phyloP scores from a whole-genome alignment of 176 grass and related monocot species.

The Puya raimondii region DNA sequence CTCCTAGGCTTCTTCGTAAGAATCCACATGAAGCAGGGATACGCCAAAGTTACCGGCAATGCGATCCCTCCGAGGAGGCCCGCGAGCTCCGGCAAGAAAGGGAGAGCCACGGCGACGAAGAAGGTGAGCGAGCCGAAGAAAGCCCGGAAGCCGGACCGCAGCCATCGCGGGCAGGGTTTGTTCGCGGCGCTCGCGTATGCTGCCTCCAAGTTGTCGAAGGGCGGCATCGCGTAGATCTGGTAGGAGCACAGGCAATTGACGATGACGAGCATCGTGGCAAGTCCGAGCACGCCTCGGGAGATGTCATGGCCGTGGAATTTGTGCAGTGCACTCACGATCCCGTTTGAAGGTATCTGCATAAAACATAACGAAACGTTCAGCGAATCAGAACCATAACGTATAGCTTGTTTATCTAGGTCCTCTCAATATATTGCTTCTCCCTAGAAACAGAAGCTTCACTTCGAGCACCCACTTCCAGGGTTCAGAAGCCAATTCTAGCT shows the following conservation, averaged over 20 bases:
- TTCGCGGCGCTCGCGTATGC: conserved; percentile 65
- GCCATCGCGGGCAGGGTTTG: conserved; percentile 75
- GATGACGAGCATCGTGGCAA: conserved; percentile 62
- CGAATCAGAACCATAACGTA: background rate
- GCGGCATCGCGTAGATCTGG: conserved; percentile 91
- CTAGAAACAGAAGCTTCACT: no score
- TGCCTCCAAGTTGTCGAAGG: conserved; percentile 81
- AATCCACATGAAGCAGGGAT: conserved; percentile 98
- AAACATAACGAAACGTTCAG: background rate
- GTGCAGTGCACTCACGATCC: conserved; percentile 56
- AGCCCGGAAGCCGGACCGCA: conserved; percentile 41
- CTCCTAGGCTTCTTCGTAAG: conserved; percentile 54
- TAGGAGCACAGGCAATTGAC: conserved; percentile 72
- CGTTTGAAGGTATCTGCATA: conserved; percentile 53
- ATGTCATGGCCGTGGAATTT: conserved; percentile 64
- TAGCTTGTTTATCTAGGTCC: no score
- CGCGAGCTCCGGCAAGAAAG: conserved; percentile 63
- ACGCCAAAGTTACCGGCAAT: conserved; percentile 77
- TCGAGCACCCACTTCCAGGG: no score
- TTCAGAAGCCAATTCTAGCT: no score
- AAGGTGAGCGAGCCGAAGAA: conserved; percentile 46
- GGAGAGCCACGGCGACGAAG: conserved; percentile 68
- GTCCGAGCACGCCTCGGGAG: conserved; percentile 45
- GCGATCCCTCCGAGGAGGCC: conserved; percentile 61
- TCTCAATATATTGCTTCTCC: no score